phyloP scores from a whole-genome alignment of 495 filamentous ascomycete genomes.

The Aspergillus indologenus region DNA sequence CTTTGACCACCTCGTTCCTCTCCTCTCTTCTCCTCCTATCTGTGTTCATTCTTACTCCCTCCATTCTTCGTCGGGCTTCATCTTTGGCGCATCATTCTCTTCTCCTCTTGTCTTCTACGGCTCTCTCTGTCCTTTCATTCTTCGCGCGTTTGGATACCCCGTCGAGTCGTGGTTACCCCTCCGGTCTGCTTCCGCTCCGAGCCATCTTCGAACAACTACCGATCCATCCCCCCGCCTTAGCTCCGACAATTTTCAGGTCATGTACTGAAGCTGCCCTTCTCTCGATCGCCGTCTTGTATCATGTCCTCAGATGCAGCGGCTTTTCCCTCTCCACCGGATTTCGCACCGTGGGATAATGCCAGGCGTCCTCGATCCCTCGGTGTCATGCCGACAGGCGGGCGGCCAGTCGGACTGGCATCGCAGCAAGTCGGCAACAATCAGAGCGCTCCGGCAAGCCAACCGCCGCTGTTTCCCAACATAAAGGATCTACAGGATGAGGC shows the following conservation, averaged over 20 bases:
- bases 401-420: conserved; percentile 24
- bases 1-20: background rate
- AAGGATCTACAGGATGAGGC: conserved; percentile 64
- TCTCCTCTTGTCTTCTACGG: no score
- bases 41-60: background rate
- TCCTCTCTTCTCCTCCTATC: background rate
- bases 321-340: conserved; percentile 38
- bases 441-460: conserved; percentile 15
- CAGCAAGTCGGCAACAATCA: conserved; percentile 25
- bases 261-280: conserved; percentile 27
- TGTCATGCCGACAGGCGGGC: conserved; percentile 31
- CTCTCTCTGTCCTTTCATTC: background rate
- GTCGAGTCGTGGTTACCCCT: background rate
- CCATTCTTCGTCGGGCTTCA: background rate
- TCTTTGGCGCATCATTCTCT: no score
- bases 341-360: conserved; percentile 35
- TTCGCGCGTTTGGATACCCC: background rate
- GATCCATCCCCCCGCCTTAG: background rate
- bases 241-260: conserved; percentile 12
- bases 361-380: conserved; percentile 29
- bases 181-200: conserved; percentile 4
- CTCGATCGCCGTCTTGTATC: conserved; percentile 21
- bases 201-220: background rate
- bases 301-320: conserved; percentile 47
- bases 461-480: conserved; percentile 61